Evolutionary conservation across 306 rosid genomes (phyloP).

Genomic region (Calophaca sinica): DNA sequence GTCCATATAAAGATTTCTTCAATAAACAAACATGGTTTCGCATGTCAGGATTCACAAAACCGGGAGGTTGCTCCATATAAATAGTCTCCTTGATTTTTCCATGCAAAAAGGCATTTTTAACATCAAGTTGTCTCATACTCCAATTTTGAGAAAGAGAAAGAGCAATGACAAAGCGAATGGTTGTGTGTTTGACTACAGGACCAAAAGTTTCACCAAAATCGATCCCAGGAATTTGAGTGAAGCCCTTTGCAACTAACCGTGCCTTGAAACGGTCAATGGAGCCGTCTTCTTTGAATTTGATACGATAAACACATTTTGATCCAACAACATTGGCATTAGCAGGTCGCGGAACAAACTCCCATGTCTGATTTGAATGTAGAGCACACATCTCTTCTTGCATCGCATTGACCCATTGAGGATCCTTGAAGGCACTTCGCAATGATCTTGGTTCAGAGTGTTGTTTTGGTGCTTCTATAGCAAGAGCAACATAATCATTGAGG

Average conservation of each 20-base stretch:
- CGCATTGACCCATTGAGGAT: neutral
- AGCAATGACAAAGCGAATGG: neutral
- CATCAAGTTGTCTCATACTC: too few species aligned
- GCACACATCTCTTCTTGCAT: neutral
- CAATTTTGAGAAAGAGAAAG: neutral
- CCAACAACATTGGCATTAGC: too few species aligned
- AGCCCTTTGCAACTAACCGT: neutral
- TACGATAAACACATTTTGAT: too few species aligned
- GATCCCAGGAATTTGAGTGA: neutral
- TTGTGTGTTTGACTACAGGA: neutral
- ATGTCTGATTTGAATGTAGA: slow-evolving; percentile 11
- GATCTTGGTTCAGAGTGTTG: too few species aligned
- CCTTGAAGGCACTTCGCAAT: too few species aligned
- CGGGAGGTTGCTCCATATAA: neutral
- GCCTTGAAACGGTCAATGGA: too few species aligned
- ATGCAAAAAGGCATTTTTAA: too few species aligned
- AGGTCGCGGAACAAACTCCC: neutral
- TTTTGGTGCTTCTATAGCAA: too few species aligned
- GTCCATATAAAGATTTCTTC: neutral
- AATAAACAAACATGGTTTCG: neutral
- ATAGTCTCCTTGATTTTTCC: neutral
- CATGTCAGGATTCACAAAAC: neutral
- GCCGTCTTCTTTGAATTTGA: too few species aligned
- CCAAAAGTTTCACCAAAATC: slow-evolving; percentile 16
- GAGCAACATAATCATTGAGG: too few species aligned